Conservation (phyloP, 495 filamentous ascomycete species). For the Jackrogersella minutella region DNA sequence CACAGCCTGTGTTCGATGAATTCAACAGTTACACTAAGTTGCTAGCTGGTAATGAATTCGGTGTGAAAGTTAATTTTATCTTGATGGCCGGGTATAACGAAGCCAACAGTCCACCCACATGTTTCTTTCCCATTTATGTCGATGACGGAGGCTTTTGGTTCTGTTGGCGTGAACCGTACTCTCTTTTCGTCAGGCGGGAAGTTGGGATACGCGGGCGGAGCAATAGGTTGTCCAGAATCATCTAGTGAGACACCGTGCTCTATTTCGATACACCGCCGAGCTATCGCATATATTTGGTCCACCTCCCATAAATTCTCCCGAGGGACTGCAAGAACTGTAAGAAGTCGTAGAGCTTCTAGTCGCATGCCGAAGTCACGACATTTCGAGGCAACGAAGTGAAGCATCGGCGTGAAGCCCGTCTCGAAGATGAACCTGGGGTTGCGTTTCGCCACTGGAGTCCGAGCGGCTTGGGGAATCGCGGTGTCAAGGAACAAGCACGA, state of each 20-base stretch:
- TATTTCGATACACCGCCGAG: conserved; percentile 44
- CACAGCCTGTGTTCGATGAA: not conserved
- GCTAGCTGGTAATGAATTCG: conserved; percentile 11
- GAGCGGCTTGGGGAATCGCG: conserved; percentile 20
- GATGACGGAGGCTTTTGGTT: conserved; percentile 12
- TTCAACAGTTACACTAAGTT: not conserved
- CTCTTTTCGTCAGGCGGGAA: conserved; percentile 31
- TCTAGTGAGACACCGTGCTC: conserved; percentile 43
- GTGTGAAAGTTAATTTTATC: not conserved
- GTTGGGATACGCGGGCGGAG: not conserved
- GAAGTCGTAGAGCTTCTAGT: conserved; percentile 45
- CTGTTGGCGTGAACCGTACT: conserved; percentile 15
- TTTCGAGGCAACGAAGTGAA: conserved; percentile 56
- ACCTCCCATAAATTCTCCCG: conserved; percentile 47
- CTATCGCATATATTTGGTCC: conserved; percentile 37
- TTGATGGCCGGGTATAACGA: conserved; percentile 18
- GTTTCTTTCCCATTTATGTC: conserved; percentile 13
- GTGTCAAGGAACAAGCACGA: conserved; percentile 18
- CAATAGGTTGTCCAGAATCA: conserved; percentile 4
- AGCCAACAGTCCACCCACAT: conserved; percentile 19
- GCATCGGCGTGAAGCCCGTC: conserved; percentile 52
- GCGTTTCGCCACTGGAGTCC: conserved; percentile 25
- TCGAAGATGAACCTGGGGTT: conserved; percentile 53
- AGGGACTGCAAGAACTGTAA: conserved; percentile 24
- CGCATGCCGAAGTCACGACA: conserved; percentile 52